Evolutionary conservation across 192 early-diverging fungal species (phyloP).

Genomic region (Coemansia sp.): DNA sequence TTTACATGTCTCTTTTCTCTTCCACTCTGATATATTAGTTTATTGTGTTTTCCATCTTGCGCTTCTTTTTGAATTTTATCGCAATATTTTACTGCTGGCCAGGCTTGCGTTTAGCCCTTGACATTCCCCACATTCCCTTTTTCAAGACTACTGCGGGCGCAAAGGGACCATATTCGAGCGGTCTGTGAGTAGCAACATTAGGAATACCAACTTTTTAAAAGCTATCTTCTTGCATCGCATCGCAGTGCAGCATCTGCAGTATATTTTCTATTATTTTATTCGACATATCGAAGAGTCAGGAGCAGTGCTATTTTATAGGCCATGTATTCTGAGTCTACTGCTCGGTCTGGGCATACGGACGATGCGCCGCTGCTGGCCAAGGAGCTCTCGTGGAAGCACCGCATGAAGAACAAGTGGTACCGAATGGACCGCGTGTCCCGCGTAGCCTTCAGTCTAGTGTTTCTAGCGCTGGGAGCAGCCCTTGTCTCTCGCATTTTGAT

Average conservation of each 20-base stretch:
- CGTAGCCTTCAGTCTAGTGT: conserved; percentile 21
- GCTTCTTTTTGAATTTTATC: neutral
- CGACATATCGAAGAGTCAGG: neutral
- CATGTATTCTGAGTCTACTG: conserved; percentile 29
- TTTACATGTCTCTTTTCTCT: neutral
- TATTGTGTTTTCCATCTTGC: neutral
- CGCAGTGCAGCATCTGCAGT: neutral
- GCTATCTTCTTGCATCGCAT: neutral
- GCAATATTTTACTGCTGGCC: neutral
- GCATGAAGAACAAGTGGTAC: conserved; percentile 32
- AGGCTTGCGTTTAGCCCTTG: conserved; percentile 2
- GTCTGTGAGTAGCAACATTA: no score
- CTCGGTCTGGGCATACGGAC: conserved; percentile 19
- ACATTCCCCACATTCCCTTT: conserved; percentile 8
- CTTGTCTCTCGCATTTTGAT: conserved; percentile 22
- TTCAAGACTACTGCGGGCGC: neutral
- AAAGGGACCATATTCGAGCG: neutral
- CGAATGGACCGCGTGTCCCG: conserved; percentile 37
- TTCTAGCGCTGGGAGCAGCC: conserved; percentile 20
- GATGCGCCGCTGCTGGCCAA: conserved; percentile 27
- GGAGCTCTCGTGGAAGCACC: conserved; percentile 16
- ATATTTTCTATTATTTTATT: neutral
- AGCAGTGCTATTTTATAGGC: neutral
- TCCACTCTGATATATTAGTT: neutral
- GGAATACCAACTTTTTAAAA: neutral